Base-by-base conservation (phyloP, 2,329 filamentous ascomycete species). In the Hypoxylon sp. region DNA sequence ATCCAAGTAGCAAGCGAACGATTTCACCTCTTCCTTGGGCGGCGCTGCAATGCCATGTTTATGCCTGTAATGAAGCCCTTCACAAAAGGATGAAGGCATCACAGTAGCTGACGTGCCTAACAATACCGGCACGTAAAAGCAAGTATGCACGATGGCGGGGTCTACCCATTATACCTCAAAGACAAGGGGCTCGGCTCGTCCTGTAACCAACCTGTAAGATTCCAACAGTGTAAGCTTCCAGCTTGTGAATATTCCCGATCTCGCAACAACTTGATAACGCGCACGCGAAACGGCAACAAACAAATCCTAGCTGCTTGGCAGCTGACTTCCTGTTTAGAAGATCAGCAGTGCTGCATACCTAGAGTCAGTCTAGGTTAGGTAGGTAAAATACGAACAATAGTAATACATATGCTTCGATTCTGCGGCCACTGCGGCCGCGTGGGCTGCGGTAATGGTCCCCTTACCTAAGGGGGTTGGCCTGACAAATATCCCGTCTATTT, bases 271-370 rank as follows among this genome's bases (percentile, higher is more conserved):
- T 56, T 35, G 55, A 61, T 56, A 68, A 70, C 58, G 59, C 62
- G 68, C 68, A 42, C 65, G 61, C 65, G 68, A 59, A 66, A 70
- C 55, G 62, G 61, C 51, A 55, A 57, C 57, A 68, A 64, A 65
- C 62, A 69, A 69, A 69, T 67, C 69, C 69, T 69, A 58, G 69
- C 56, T 52, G 46, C 69, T 69, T 69, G 69, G 69, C 69, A 69
- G 69, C 69, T 67, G 65, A 70, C 68, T 68, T 65, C 68, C 65
- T 66, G 56, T 70, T 70, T 66, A 19, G 65, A 66, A 54, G 62
- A 70, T 70, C 65, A 68, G 31, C 65, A 60, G 47, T 55, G 44
- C 47, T 19, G 44, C 35, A 39, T 68, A 63, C 57, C 52, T 62
- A 51, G 53, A 62, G 24, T 64, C 56, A 51, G 51, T 67, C 59